Evolutionary conservation across 345 rosid genomes (phyloP).

Genomic region (Erysimum cheiranthoides): DNA sequence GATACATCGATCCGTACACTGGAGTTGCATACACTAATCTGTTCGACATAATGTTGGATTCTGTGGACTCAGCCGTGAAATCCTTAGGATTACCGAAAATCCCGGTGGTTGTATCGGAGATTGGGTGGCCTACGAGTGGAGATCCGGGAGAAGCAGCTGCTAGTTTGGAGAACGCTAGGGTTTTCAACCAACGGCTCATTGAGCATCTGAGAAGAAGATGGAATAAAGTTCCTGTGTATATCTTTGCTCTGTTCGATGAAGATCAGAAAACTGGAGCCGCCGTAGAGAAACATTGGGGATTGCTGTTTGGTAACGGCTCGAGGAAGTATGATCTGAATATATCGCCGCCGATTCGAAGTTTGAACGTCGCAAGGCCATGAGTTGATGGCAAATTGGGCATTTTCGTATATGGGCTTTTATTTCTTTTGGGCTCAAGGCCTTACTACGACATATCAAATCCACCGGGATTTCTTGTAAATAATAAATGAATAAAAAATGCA

Average conservation of each 20-base stretch:
- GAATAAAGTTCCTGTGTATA: constrained; percentile 38
- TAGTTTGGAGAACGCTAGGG: constrained; percentile 38
- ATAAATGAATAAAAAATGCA: neutral
- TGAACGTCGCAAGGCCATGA: neutral
- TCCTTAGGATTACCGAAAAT: constrained; percentile 32
- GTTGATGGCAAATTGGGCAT: neutral
- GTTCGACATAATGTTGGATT: constrained; percentile 44
- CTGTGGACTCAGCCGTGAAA: constrained; percentile 42
- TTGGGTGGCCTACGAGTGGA: constrained; percentile 45
- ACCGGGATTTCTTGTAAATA: neutral
- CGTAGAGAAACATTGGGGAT: constrained; percentile 45
- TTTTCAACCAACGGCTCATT: constrained; percentile 37
- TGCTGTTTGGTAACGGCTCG: constrained; percentile 41
- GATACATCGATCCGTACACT: constrained; percentile 41
- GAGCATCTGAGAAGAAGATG: constrained; percentile 35
- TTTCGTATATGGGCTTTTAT: constrained; percentile 1
- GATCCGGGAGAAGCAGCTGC: constrained; percentile 40
- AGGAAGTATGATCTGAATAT: constrained; percentile 38
- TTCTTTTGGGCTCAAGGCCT: neutral
- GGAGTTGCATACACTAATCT: constrained; percentile 41
- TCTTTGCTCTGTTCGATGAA: constrained; percentile 46
- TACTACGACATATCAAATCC: neutral
- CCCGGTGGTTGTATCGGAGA: constrained; percentile 43
- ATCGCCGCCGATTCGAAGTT: constrained; percentile 36
- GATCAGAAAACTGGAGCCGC: constrained; percentile 45